Base-by-base conservation (phyloP, 202 grass and related monocot species). In the Setaria viridis region DNA sequence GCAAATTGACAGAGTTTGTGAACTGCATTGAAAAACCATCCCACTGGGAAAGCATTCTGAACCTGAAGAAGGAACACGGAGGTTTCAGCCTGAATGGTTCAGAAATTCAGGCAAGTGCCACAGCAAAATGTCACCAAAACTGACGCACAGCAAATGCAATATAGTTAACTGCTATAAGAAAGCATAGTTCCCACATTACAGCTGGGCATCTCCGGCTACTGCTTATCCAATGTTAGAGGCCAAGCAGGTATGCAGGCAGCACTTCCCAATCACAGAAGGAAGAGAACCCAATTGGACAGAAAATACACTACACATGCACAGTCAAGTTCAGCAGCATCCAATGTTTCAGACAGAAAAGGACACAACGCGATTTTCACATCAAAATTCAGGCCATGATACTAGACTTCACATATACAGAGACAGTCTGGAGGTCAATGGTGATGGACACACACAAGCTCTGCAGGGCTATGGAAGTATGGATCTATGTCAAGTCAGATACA, bases 71-170 rank as follows among this genome's bases (percentile, higher is more conserved):
- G 37, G 57, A 56, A 60, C 45, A 32, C 64, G 14, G 2, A 35
- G 12, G 35, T 85, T 29, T 51, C 54, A 17, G 42, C 5, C 43
- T 10, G 9, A 46, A 46, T 46, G 15, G 13, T 57, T 57, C 34
- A 81, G 35, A 56, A 30, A 75, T 81, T 47, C 14, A 76, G 34
- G 19, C 39, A 74, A 86, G 35, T 2, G 39, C 49, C 14, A 20
- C 15, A 41, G 33, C 14, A 48, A 49, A 67, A 68, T 16, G 63
- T 10, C 1, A 39, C 9, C 20, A 56, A 21, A 64, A 54, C 6
- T 29, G 57, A 21, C 12, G 62, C 6, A 15, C 30, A 1, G 6
- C 60, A 80, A 35, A 54, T 32, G 25, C 21, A 62, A 62, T 62
- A 30, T 30, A 30, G 10, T 62, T 59, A 21, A 30, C 20, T 6